A percentile compares a stretch with the other conserved stretches of the same genome.
These are phyloP conservation scores for Wickerhamiella azyma DNA, from an alignment of 805 yeast species.

Conservation along the genomic window DNA sequence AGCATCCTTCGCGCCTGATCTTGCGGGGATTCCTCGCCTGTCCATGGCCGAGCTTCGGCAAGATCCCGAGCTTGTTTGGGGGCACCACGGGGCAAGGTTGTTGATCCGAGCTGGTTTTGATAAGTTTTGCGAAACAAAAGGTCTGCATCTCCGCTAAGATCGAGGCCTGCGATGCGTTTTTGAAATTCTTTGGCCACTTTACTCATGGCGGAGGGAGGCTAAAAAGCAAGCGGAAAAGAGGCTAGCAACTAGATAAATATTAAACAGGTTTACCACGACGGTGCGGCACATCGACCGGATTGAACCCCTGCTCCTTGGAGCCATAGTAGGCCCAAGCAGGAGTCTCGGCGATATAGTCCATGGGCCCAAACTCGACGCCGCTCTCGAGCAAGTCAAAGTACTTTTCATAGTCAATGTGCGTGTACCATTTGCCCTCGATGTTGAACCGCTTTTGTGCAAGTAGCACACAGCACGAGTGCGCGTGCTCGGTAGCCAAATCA, in stretches of 20 bases:
- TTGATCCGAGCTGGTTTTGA: constrained; percentile 30
- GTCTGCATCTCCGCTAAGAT: constrained; percentile 17
- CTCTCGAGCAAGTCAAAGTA: constrained; percentile 57
- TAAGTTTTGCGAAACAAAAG: constrained; percentile 27
- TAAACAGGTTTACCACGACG: constrained; percentile 29
- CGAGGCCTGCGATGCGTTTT: constrained; percentile 9
- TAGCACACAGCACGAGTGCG: constrained; percentile 84
- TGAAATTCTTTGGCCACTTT: neutral
- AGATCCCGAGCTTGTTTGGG: constrained; percentile 33
- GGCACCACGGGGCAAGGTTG: constrained; percentile 34
- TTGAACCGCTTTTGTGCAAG: constrained; percentile 65
- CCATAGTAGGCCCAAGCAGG: constrained; percentile 92
- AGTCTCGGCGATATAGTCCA: constrained; percentile 70
- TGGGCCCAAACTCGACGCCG: constrained; percentile 55
- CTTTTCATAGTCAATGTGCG: constrained; percentile 71
- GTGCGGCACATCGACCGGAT: constrained; percentile 58
- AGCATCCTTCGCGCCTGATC: constrained; percentile 44
- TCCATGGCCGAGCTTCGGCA: constrained; percentile 46
- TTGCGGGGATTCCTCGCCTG: constrained; percentile 35
- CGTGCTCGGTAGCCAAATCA: constrained; percentile 87
- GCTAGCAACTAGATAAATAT: neutral
- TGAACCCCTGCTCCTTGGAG: constrained; percentile 71
- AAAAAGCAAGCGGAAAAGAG: neutral
- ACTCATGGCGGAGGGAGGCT: too few species aligned
- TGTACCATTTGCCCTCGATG: constrained; percentile 63